These are phyloP conservation scores for Trypanosoma melophagium DNA, from an alignment of 208 protist species.

Conservation along the genomic window DNA sequence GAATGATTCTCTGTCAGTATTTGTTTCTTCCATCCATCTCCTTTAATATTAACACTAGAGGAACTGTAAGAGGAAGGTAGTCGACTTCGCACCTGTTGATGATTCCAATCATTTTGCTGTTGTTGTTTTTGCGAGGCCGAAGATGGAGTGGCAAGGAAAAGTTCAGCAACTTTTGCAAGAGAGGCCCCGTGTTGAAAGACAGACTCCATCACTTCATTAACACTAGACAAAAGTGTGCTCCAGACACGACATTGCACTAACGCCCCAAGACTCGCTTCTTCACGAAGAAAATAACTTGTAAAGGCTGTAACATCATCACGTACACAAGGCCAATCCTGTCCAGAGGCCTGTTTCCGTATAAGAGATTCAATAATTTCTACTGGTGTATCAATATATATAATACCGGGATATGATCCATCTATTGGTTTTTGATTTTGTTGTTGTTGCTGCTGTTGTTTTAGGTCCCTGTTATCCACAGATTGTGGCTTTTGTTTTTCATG, in stretches of 20 bases:
- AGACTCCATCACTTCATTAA: slow-evolving; percentile 36
- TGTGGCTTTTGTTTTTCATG: neutral
- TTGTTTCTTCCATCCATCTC: slow-evolving; percentile 1
- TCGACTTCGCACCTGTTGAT: neutral
- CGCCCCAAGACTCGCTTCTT: slow-evolving; percentile 21
- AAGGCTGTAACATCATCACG: slow-evolving; percentile 7
- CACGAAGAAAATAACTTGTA: slow-evolving; percentile 29
- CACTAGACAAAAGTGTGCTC: slow-evolving; percentile 31
- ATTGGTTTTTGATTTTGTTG: neutral
- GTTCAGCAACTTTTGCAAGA: slow-evolving; percentile 19
- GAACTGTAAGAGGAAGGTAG: neutral
- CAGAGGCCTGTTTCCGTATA: slow-evolving; percentile 14
- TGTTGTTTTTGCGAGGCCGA: neutral
- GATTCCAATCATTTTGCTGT: neutral
- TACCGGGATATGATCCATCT: neutral
- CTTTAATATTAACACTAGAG: neutral
- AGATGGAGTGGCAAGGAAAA: slow-evolving; percentile 9
- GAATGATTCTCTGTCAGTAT: neutral
- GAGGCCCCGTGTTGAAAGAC: slow-evolving; percentile 17
- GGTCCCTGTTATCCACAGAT: neutral
- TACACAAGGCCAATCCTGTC: slow-evolving; percentile 13
- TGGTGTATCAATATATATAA: slow-evolving; percentile 1
- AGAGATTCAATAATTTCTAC: slow-evolving; percentile 22
- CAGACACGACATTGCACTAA: slow-evolving; percentile 37
- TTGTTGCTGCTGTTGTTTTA: slow-evolving; percentile 7